phyloP scores from a whole-genome alignment of 83 land plant genomes.

The Picea mariana region DNA sequence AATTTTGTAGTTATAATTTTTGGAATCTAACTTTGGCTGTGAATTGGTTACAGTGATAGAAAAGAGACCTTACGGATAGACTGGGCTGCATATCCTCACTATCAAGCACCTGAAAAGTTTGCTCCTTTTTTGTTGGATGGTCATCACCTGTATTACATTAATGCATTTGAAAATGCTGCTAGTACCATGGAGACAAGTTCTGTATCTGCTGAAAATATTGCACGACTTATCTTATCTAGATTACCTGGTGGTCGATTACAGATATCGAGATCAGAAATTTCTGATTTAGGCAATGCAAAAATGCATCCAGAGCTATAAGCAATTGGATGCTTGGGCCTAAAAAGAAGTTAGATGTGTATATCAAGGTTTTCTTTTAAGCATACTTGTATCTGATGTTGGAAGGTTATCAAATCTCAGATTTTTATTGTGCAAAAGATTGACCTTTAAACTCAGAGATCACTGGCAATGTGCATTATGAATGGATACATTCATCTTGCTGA shows the following conservation, averaged over 20 bases:
- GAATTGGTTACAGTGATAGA: slow-evolving; percentile 47
- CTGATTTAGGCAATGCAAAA: background rate
- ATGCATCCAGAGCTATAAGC: background rate
- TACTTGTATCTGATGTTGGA: too few relatives aligned
- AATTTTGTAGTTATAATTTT: background rate
- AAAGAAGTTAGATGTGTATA: too few relatives aligned
- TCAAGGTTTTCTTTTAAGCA: too few relatives aligned
- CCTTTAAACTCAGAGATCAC: too few relatives aligned
- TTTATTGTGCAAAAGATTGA: too few relatives aligned
- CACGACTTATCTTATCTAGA: slow-evolving; percentile 82
- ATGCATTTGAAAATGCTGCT: slow-evolving; percentile 98
- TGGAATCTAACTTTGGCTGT: slow-evolving; percentile 10
- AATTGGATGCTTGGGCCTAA: too few relatives aligned
- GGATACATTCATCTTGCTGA: too few relatives aligned
- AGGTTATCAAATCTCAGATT: too few relatives aligned
- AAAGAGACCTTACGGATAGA: slow-evolving; percentile 71
- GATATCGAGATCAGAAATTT: background rate
- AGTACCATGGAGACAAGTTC: slow-evolving; percentile 95
- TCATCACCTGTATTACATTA: slow-evolving; percentile 81
- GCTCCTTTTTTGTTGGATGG: slow-evolving; percentile 85
- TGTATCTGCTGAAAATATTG: slow-evolving; percentile 93
- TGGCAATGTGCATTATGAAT: too few relatives aligned
- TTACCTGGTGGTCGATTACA: slow-evolving; percentile 16
- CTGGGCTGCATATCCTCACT: slow-evolving; percentile 98
- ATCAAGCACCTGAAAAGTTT: slow-evolving; percentile 81